Base-by-base conservation (phyloP, 805 yeast genomes). In the Sugiyamaella lignohabitans region DNA sequence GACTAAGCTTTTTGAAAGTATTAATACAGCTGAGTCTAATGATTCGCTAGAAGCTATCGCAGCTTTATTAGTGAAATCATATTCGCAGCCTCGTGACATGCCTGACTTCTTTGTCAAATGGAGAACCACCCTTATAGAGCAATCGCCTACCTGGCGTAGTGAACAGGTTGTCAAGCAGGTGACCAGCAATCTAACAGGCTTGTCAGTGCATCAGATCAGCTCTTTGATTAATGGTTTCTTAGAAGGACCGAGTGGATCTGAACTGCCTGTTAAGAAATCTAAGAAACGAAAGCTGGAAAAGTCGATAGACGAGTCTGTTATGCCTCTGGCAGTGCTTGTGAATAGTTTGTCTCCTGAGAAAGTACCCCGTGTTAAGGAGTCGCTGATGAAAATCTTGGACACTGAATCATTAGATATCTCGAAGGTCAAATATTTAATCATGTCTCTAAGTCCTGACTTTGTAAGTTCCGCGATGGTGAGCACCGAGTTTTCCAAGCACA, bases 351-450 rank as follows among this genome's bases (percentile, higher is more conserved):
- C 45, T 16, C 39, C 45, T 4, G 30, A 30, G n/a, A 36, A 42
- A 18, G 6, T 42, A 14, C 18, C 20, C 3, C 37, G 35, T 16
- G 23, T 30, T 18, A 16, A 20, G 5, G 29, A 29, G 16, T 20
- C 11, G 5, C 35, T 42, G 16, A 42, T 18, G 27, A 20, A 29
- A 19, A 21, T 27, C 14, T 14, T 30, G 5, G 27, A 42, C 11
- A 27, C 10, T 11, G 21, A 34, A n/a, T 10, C 18, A 10, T n/a
- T 23, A 3, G 34, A 22, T 18, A 16, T 18, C 27, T 52, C 53
- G 55, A 19, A 42, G 17, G 21, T 45, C 29, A 47, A 46, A 20
- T 49, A 38, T 22, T 43, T 46, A 2, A 38, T 53, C 16, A 39
- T 53, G 14, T 53, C 54, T 4, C 21, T 50, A 8, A 17, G 38